Base-by-base conservation (phyloP, 108 stramenopile genomes). In the Pseudonitzschia multiseries region DNA sequence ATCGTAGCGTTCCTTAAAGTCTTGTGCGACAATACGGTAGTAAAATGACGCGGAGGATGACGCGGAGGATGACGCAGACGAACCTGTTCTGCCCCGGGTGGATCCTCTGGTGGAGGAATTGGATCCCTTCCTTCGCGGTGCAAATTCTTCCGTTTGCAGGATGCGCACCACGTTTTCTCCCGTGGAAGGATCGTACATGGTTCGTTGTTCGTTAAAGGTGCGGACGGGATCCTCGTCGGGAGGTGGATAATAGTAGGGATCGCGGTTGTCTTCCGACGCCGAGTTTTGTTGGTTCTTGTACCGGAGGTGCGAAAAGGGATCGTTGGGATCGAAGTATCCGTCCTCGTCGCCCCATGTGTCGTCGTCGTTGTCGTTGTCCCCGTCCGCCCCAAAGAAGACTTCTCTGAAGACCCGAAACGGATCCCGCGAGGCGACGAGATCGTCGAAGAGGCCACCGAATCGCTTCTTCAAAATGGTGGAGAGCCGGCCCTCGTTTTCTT, bases 351-450 rank as follows among this genome's bases (percentile, higher is more conserved):
- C 36, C 36, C 36, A 36, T 36, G 4, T 14, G 28, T 64, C 0
- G 20, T 51, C 32, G 9, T 71, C 59, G 2, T 65, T 40, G 40
- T 65, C 48, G 14, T 81, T 40, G 2, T 65, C 53, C 28, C 60
- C 48, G 14, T 81, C 31, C 9, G 1, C 61, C 53, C 85, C 83
- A 79, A 86, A 90, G 59, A 90, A 87, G 76, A 90, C 84, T 13
- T 90, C 85, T 64, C 87, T 85, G 73, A 90, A 90, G 5, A 87
- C 78, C 15, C 63, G 65, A 75, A 82, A 79, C 14, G 89, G 89
- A 84, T 90, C 89, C 41, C n/a, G 57, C 3, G 33, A n/a, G 15
- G 33, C 29, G 20, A 40, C 61, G 8, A 72, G 71, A 18, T 57
- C 36, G 24, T 54, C 41, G 59, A 61, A 72, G 26, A 48, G 31